These are phyloP conservation scores for Crotalaria pallida DNA, from an alignment of 306 rosid species.

Conservation along the genomic window DNA sequence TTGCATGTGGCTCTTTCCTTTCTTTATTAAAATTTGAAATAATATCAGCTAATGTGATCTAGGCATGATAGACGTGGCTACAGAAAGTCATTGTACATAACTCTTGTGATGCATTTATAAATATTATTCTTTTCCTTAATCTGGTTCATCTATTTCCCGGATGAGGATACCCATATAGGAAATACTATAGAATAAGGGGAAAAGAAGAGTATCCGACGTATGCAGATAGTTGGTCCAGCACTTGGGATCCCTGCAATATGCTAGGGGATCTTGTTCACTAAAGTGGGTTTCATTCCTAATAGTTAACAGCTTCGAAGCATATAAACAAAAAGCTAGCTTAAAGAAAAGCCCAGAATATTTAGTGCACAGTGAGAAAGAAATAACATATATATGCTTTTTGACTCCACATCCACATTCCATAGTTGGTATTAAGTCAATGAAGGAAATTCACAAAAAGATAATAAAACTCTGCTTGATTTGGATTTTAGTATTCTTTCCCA, in stretches of 20 bases:
- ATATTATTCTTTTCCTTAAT: conserved; percentile 18
- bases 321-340: conserved; percentile 34
- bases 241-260: conserved; percentile 35
- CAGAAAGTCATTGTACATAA: conserved; percentile 17
- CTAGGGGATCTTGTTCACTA: conserved; percentile 47
- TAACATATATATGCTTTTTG: conserved; percentile 34
- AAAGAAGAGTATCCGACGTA: conserved; percentile 12
- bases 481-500: conserved; percentile 16
- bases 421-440: conserved; percentile 29
- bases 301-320: conserved; percentile 38
- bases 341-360: conserved; percentile 38
- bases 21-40: neutral
- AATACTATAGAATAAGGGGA: neutral
- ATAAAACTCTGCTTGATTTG: conserved; percentile 15
- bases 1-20: conserved; percentile 9
- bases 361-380: conserved; percentile 24
- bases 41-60: conserved; percentile 12
- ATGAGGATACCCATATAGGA: conserved; percentile 23
- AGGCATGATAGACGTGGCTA: neutral
- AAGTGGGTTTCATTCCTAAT: conserved; percentile 39
- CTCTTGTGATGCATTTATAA: conserved; percentile 8
- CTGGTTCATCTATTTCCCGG: conserved; percentile 7
- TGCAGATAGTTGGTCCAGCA: conserved; percentile 36
- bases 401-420: conserved; percentile 6
- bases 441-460: neutral